Evolutionary conservation across 176 grass and related monocot species (phyloP), one percentile per base, ranked within the genome.

Genomic region (Areca catechu): DNA sequence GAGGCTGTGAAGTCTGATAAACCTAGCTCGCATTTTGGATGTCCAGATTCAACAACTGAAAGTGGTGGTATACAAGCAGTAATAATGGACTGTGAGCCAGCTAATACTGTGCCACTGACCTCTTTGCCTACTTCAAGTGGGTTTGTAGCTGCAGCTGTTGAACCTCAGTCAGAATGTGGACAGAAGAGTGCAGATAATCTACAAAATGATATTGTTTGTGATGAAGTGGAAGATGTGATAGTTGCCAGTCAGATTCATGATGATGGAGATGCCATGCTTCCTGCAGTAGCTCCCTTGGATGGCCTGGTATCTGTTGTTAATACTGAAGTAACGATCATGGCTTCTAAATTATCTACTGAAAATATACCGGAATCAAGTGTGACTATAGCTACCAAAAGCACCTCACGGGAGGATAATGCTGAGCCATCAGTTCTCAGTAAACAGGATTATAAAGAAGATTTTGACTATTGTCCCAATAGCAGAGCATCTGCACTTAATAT

Each of bases 1-100:
- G 83, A 83, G 63, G 70, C 49, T 52, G 49, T 62, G 34, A 98
- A 79, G 68, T 53, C 30, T 69, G 77, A 80, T 63, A 79, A 73
- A 81, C 67, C 67, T 30, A 59, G 22, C 30, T 71, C 68, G 50
- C 67, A 68, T 19, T 66, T 66, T 73, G 61, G 50, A 5, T 62
- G 72, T 75, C 69, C 62, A 55, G 53, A 58, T 2, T 57, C 74
- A 53, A 48, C 16, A 56, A 82, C 73, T 82, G 51, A 51, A n/a
- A 80, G 51, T 73, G 76, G 66, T 72, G 50, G 29, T 76, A 54
- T 60, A 50, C 37, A 20, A 61, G 69, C 20, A 4, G 67, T 22
- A 28, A 50, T 16, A 25, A 53, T 24, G 24, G 58, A 23, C 49
- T 17, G 22, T 21, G 37, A 71, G 19, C 50, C 43, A 16, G 56